These are phyloP conservation scores for Ogataea polymorpha DNA, from an alignment of 805 yeast species.

Conservation along the genomic window DNA sequence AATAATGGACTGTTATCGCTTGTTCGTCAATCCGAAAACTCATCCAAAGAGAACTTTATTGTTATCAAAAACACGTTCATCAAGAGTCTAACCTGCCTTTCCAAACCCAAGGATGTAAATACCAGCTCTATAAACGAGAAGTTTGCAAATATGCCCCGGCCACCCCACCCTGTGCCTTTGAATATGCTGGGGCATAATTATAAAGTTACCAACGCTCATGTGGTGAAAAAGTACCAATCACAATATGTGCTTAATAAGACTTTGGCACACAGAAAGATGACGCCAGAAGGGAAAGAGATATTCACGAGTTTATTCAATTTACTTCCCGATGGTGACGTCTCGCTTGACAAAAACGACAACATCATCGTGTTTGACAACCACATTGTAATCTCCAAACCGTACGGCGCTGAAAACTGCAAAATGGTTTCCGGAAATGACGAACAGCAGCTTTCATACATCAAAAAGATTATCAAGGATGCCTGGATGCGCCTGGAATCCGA, in stretches of 20 bases:
- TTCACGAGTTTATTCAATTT: conserved; percentile 25
- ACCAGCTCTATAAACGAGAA: conserved; percentile 20
- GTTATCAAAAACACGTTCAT: conserved; percentile 57
- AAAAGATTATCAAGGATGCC: conserved; percentile 48
- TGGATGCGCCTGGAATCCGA: conserved; percentile 43
- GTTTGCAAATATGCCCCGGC: conserved; percentile 18
- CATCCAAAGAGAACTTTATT: conserved; percentile 37
- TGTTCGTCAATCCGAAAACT: conserved; percentile 27
- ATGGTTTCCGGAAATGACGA: conserved; percentile 24
- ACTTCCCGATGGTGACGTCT: conserved; percentile 33
- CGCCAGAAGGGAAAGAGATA: conserved; percentile 29
- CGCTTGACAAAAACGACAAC: conserved; percentile 33
- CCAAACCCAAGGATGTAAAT: conserved; percentile 34
- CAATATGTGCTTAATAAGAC: conserved; percentile 24
- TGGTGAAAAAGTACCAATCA: conserved; percentile 20
- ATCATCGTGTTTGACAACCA: conserved; percentile 37
- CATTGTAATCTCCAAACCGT: conserved; percentile 39
- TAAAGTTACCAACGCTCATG: conserved; percentile 17
- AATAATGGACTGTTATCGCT: conserved; percentile 42
- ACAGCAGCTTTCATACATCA: conserved; percentile 34
- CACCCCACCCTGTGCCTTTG: conserved; percentile 22
- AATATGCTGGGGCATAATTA: conserved; percentile 17
- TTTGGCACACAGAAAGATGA: conserved; percentile 21
- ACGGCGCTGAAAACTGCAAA: conserved; percentile 32
- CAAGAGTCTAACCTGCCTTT: conserved; percentile 44